Percentiles rank a stretch among this genome's conserved stretches.
Evolutionary conservation across 257 asterid genomes (phyloP).

Genomic region (Parsonsia alboflavescens): DNA sequence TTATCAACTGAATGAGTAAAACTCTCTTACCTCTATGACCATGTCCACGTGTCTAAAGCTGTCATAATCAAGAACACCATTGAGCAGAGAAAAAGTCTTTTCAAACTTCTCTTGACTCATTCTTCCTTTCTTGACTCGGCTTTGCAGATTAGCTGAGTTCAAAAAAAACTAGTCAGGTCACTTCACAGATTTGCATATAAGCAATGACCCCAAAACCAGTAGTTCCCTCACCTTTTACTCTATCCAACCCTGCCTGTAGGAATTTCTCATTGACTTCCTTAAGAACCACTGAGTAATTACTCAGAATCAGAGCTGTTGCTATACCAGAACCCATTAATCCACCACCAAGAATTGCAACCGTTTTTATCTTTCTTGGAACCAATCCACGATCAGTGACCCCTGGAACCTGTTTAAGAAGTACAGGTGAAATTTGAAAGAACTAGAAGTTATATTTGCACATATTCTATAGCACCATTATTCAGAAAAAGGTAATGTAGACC

Average conservation of each 20-base stretch:
- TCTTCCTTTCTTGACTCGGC: conserved; percentile 75
- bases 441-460: neutral
- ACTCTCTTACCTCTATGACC: conserved; percentile 81
- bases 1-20: neutral
- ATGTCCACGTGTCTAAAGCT: conserved; percentile 86
- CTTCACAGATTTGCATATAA: neutral
- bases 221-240: conserved; percentile 73
- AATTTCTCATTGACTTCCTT: conserved; percentile 88
- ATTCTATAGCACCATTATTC: neutral
- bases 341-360: conserved; percentile 91
- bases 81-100: conserved; percentile 61
- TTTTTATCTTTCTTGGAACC: conserved; percentile 67
- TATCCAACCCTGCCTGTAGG: conserved; percentile 70
- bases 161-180: conserved; percentile 5
- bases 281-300: conserved; percentile 62
- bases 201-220: conserved; percentile 11
- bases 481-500: neutral
- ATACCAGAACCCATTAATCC: conserved; percentile 99
- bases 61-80: conserved; percentile 80
- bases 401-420: conserved; percentile 64
- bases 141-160: conserved; percentile 67
- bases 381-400: conserved; percentile 83
- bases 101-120: conserved; percentile 76
- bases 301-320: conserved; percentile 78
- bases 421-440: neutral